Conservation (phyloP, 495 filamentous ascomycete genomes). For the Hypoxylon subgilvum region DNA sequence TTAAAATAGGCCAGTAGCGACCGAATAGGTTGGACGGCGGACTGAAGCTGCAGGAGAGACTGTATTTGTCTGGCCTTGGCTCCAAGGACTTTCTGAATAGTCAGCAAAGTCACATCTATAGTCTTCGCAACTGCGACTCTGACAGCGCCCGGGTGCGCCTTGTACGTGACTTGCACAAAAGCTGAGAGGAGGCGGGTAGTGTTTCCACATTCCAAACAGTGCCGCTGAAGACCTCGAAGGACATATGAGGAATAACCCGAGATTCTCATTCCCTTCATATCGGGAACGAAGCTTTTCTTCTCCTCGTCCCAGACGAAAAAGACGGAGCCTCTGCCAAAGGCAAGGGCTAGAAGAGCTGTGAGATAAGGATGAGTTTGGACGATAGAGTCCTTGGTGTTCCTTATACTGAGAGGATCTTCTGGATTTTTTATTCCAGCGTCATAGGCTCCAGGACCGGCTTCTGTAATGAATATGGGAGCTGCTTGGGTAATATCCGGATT, state of each 20-base stretch:
- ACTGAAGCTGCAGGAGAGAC: constrained; percentile 73
- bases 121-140: constrained; percentile 67
- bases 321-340: constrained; percentile 79
- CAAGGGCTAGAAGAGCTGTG: constrained; percentile 70
- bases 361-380: constrained; percentile 59
- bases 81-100: constrained; percentile 63
- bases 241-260: constrained; percentile 70
- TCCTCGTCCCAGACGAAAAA: constrained; percentile 73
- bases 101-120: constrained; percentile 60
- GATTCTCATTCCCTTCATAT: constrained; percentile 61
- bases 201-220: constrained; percentile 66
- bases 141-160: constrained; percentile 52
- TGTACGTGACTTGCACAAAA: constrained; percentile 59
- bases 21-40: constrained; percentile 66
- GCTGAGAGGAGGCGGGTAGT: constrained; percentile 57
- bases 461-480: constrained; percentile 71
- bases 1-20: constrained; percentile 68
- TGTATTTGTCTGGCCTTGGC: constrained; percentile 44
- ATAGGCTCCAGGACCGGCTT: constrained; percentile 74
- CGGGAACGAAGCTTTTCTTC: constrained; percentile 63
- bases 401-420: constrained; percentile 40
- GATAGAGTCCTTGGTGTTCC: constrained; percentile 38
- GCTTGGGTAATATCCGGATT: constrained; percentile 48
- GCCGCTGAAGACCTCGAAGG: constrained; percentile 61
- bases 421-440: constrained; percentile 65